Evolutionary conservation across 345 rosid species (phyloP), one percentile per base, ranked within the genome.

Genomic region (Corymbia maculata): DNA sequence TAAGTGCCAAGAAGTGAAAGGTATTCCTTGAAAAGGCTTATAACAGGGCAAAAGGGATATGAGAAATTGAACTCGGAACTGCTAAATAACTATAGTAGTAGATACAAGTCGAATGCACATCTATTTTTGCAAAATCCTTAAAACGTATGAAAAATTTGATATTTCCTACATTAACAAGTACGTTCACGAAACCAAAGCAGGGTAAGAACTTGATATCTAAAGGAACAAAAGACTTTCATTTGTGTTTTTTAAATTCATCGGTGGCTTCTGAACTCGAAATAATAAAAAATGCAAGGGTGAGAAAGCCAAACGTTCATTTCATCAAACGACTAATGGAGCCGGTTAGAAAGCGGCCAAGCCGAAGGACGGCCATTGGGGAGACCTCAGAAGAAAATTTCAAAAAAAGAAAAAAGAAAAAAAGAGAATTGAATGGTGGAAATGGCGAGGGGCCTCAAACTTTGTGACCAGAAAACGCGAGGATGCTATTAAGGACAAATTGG

Each of bases 401-500:
- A 52, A 51, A 0, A 9, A 21, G 1, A 17, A 55, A n/a, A n/a
- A 26, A 26, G 1, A 2, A 21, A 6, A 0, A 68, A 68, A 2
- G 13, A 4, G 21, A 42, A 4, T 36, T 10, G 45, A 42, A 42
- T 75, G 10, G 22, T 75, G 26, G 82, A 75, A 75, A 75, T 75
- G 28, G 45, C 49, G 49, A 75, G 49, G 26, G 45, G 13, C 49
- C 82, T 42, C 82, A 75, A 75, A 75, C 45, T 75, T 75, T 12
- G 82, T 36, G 82, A 42, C 26, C 26, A 1, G 82, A 7, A 75
- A 75, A 42, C 6, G 26, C 49, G 82, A 75, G 80, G 82, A 42
- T 75, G 49, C 82, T 36, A 42, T 75, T 75, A 42, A 75, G 82
- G 82, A 19, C 82, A 75, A 75, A 36, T 36, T 75, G 47, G 22